phyloP scores from a whole-genome alignment of 805 yeast genomes.

The Clavispora vitiphila region DNA sequence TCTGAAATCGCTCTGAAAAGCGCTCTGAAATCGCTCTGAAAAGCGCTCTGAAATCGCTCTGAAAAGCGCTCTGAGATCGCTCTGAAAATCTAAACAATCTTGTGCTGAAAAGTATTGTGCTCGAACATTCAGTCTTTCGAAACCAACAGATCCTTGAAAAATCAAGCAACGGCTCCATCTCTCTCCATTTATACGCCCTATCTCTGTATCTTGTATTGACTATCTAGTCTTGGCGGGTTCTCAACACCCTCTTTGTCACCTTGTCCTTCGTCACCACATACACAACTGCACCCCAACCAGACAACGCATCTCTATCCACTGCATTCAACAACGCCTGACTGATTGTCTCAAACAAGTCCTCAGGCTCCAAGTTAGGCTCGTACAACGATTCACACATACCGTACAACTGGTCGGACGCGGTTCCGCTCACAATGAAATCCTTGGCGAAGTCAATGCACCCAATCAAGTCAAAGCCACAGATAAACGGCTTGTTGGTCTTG shows the following conservation, averaged over 20 bases:
- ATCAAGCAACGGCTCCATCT: no score
- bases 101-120: no score
- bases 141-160: no score
- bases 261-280: constrained; percentile 89
- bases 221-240: constrained; percentile 87
- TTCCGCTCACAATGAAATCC: constrained; percentile 93
- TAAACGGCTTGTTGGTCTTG: constrained; percentile 76
- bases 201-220: neutral
- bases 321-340: constrained; percentile 92
- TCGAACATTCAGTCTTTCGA: no score
- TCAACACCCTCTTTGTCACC: constrained; percentile 79
- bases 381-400: constrained; percentile 98
- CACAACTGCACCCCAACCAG: constrained; percentile 98
- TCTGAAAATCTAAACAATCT: no score
- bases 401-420: constrained; percentile 92
- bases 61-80: no score
- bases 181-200: no score
- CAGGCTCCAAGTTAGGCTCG: constrained; percentile 91
- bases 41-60: no score
- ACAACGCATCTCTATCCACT: constrained; percentile 92
- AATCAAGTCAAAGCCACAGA: constrained; percentile 93
- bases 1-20: no score
- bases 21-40: no score
- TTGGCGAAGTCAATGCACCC: constrained; percentile 95
- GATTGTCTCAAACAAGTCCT: constrained; percentile 91